phyloP scores from a whole-genome alignment of 208 protist genomes.

The Strigomonas culicis region DNA sequence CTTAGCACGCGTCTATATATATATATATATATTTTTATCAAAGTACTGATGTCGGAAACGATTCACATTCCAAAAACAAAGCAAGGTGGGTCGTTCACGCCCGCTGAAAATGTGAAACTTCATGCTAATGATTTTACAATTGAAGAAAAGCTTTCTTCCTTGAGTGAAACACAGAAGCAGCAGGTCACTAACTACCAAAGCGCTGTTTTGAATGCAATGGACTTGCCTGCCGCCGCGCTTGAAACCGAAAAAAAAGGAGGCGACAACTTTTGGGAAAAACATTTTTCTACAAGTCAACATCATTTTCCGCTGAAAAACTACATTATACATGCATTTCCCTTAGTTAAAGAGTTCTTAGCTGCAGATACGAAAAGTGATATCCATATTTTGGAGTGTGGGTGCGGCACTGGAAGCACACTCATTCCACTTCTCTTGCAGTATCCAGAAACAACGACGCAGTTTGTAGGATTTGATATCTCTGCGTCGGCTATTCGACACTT shows the following conservation, averaged over 20 bases:
- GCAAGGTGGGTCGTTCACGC: conserved; percentile 38
- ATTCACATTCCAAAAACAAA: conserved; percentile 21
- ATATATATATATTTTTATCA: conserved; percentile 16
- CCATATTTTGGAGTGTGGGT: conserved; percentile 65
- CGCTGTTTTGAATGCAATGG: conserved; percentile 4
- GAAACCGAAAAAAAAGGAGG: neutral
- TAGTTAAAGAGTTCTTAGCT: conserved; percentile 33
- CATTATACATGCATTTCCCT: conserved; percentile 67
- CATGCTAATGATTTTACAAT: conserved; percentile 72
- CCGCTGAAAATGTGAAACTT: conserved; percentile 54
- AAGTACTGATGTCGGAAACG: conserved; percentile 10
- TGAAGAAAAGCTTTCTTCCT: conserved; percentile 35
- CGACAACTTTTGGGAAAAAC: conserved; percentile 40
- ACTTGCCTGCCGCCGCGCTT: neutral
- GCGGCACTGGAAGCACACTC: conserved; percentile 71
- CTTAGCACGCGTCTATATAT: conserved; percentile 9
- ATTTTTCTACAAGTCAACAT: conserved; percentile 46
- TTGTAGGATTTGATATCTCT: conserved; percentile 72
- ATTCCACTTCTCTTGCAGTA: conserved; percentile 63
- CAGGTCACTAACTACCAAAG: conserved; percentile 32
- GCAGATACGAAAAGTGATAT: neutral
- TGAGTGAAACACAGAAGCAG: conserved; percentile 22
- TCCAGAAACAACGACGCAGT: conserved; percentile 22
- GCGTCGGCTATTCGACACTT: conserved; percentile 41
- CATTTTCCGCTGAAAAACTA: conserved; percentile 85